Base-by-base conservation (phyloP, 1,284 basidiomycete genomes). In the Melampsora larici-populina region DNA sequence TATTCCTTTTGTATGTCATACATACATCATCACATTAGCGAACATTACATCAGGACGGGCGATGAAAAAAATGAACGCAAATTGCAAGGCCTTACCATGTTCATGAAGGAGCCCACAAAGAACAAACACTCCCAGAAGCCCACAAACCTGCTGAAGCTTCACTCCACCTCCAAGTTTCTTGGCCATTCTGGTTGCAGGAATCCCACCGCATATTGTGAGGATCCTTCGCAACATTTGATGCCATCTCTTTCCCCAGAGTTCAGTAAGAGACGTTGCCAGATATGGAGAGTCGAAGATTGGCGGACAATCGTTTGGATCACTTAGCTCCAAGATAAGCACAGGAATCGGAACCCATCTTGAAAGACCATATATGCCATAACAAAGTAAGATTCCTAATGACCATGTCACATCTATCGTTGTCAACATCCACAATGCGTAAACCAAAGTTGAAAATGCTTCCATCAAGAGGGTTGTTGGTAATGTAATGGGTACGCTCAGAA, bases 21-120 rank as follows among this genome's bases (percentile, higher is more conserved):
- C 13, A 21, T 36, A 26, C 21, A 65, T 29, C 40, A 43, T 43
- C 1, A 43, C 40, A 43, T 43, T 11, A 43, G 40, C 40, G 6
- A 43, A 7, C 11, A 43, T 9, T 43, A 13, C 1, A 43, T 43
- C 5, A 9, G 5, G 13, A 7, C 40, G 11, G 11, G 29, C 8
- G 4, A 65, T 36, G 5, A 65, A 17, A 65, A 31, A 21, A 9
- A 43, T 43, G 1, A 9, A 43, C 40, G 11, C 13, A 11, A 60
- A 3, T 29, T 17, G 36, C 31, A 31, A 0, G 49, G 18, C 3
- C 73, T 67, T 62, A 75, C 73, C 58, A 24, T 67, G 11, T 24
- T 75, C 73, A 51, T 75, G 73, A n/a, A 75, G 60, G 51, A 75
- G 36, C 0, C 64, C 73, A 33, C 73, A 67, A n/a, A 75, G n/a